Base-by-base conservation (phyloP, 371 early-diverging fungal genomes). In the Mucor velutinosus region DNA sequence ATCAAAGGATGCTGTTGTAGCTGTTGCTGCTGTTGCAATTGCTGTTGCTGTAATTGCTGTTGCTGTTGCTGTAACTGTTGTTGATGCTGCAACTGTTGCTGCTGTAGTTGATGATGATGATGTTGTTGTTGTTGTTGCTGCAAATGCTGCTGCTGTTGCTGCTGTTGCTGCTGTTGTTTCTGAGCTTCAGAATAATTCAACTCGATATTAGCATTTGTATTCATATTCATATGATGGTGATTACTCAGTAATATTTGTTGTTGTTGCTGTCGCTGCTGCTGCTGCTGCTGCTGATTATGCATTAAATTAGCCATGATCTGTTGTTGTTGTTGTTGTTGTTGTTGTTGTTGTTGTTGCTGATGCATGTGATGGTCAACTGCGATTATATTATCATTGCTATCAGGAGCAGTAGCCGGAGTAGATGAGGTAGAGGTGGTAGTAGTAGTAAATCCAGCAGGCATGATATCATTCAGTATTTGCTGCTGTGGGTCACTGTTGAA, bases 321-420 rank as follows among this genome's bases (percentile, higher is more conserved):
- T 19, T 45, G 45, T n/a, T n/a, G n/a, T n/a, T n/a, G n/a, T n/a
- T n/a, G n/a, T n/a, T 51, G 51, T 12, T 47, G 47, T 21, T 47
- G 47, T 21, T 47, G 47, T 17, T 47, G 41, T 17, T 41, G 41
- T 12, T 41, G 41, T 2, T 41, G 41, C 14, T 45, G 51, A 19
- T 51, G 51, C 51, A 51, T 51, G 51, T 51, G 51, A 51, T 51
- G 51, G 12, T 51, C 51, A 23, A 51, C 51, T 51, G 51, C 25
- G 12, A 51, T 14, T 25, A 23, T 23, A 51, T 51, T 51, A 51
- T 51, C 25, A 25, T 51, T 51, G 51, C 51, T 51, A 51, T 51
- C 51, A 51, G 51, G 23, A 23, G 32, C n/a, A 56, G 23, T 47
- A 21, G 49, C 49, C 21, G 23, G 14, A 3, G 49, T 23, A 47